Conservation (phyloP, 495 filamentous ascomycete genomes). For the Jackrogersella minutella region DNA sequence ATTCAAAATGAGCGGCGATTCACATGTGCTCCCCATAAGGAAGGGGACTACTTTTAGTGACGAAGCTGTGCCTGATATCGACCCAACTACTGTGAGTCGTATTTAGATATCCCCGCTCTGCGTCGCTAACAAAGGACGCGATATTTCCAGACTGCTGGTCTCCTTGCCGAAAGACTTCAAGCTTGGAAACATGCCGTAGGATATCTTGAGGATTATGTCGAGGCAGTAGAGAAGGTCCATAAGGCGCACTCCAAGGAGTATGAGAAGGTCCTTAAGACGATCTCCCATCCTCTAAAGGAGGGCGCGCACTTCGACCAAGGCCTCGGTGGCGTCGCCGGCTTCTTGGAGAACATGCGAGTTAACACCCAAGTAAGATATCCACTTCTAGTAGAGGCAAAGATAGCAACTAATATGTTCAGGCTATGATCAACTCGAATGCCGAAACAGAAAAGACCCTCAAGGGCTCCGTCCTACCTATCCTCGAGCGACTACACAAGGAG, state of each 20-base stretch:
- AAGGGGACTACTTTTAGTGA: constrained; percentile 63
- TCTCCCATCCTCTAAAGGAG: constrained; percentile 84
- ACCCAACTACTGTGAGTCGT: constrained; percentile 74
- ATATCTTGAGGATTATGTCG: constrained; percentile 90
- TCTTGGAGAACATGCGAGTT: constrained; percentile 91
- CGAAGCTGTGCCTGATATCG: constrained; percentile 75
- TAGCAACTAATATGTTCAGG: constrained; percentile 53
- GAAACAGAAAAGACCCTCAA: constrained; percentile 91
- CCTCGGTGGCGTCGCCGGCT: constrained; percentile 80
- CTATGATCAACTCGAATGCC: constrained; percentile 82
- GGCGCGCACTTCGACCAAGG: constrained; percentile 90
- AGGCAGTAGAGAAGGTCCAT: constrained; percentile 81
- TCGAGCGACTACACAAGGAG: constrained; percentile 91
- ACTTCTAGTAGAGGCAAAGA: background rate
- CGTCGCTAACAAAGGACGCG: constrained; percentile 21
- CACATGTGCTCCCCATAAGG: constrained; percentile 61
- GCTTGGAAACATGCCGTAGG: constrained; percentile 96
- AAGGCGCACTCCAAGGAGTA: constrained; percentile 91
- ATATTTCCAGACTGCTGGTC: constrained; percentile 66
- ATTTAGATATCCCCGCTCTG: constrained; percentile 18
- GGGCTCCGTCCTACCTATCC: constrained; percentile 79
- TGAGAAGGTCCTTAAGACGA: constrained; percentile 92
- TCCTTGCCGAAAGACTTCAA: constrained; percentile 83
- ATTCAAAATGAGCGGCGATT: constrained; percentile 46
- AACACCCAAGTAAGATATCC: constrained; percentile 76